Conservation (phyloP, 164 flowering plant genomes). For the Vitis riparia region DNA sequence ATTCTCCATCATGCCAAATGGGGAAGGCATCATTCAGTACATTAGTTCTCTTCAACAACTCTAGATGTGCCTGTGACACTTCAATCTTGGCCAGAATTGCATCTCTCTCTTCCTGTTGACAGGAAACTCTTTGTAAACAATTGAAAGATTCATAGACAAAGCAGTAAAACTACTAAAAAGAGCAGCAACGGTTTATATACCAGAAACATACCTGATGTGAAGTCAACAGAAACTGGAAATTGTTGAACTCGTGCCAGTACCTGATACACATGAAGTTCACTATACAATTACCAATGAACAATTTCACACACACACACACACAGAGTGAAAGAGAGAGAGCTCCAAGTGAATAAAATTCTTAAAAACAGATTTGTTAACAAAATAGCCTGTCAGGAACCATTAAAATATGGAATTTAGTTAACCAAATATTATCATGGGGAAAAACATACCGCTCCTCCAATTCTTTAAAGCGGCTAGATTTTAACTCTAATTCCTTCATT, state of each 20-base stretch:
- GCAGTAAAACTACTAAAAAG: not conserved
- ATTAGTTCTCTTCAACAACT: conserved; percentile 86
- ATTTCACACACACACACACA: not conserved
- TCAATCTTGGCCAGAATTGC: conserved; percentile 89
- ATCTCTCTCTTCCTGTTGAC: conserved; percentile 88
- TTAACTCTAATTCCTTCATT: conserved; percentile 73
- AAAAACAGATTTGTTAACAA: not conserved
- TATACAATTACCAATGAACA: conserved; percentile 2
- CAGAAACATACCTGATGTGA: conserved; percentile 75
- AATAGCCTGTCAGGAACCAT: not conserved
- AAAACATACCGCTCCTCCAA: conserved; percentile 81
- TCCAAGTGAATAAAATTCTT: not conserved
- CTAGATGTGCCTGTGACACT: conserved; percentile 95
- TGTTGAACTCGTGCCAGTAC: conserved; percentile 98
- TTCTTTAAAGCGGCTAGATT: conserved; percentile 78
- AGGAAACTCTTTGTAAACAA: not conserved
- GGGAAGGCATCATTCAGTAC: conserved; percentile 96
- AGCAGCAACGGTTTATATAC: not conserved
- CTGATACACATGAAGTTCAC: conserved; percentile 33
- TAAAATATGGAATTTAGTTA: not conserved
- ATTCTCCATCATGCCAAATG: conserved; percentile 91
- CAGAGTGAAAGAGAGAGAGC: not conserved
- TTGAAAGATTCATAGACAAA: not conserved
- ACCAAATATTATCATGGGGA: not conserved
- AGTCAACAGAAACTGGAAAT: conserved; percentile 88